These are phyloP conservation scores for Gynostemma pentaphyllum DNA, from an alignment of 306 rosid species.

Conservation along the genomic window DNA sequence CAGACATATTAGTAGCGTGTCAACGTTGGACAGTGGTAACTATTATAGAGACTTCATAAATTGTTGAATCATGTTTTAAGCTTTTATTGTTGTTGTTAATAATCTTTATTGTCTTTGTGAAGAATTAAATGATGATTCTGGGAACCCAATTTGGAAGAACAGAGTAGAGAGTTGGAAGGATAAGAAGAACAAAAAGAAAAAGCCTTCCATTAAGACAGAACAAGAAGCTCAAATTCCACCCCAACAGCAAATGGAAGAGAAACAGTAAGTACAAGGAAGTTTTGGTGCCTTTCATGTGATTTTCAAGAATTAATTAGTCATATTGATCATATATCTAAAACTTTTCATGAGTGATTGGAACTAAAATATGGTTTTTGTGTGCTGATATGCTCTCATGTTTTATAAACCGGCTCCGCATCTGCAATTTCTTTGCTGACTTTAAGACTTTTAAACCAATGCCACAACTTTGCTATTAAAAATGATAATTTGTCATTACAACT, in stretches of 20 bases:
- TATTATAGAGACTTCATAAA: too few species aligned
- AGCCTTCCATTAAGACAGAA: slow-evolving; percentile 36
- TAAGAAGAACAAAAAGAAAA: slow-evolving; percentile 81
- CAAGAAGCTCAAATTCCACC: slow-evolving; percentile 48
- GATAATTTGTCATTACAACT: background rate
- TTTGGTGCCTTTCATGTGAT: background rate
- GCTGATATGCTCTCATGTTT: background rate
- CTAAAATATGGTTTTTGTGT: background rate
- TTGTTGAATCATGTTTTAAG: slow-evolving; percentile 6
- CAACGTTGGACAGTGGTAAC: slow-evolving; percentile 86
- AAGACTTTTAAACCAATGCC: background rate
- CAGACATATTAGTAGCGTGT: slow-evolving; percentile 78
- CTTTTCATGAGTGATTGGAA: background rate
- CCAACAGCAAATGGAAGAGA: slow-evolving; percentile 75
- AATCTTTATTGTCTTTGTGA: slow-evolving; percentile 23
- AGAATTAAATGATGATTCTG: slow-evolving; percentile 72
- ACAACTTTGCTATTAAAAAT: background rate
- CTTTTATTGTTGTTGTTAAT: slow-evolving; percentile 4
- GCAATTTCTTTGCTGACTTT: background rate
- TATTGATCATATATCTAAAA: background rate
- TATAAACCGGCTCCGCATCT: background rate
- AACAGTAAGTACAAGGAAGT: slow-evolving; percentile 36
- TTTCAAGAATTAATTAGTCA: background rate
- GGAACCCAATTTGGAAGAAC: slow-evolving; percentile 98
- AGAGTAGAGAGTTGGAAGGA: slow-evolving; percentile 99